Conservation (phyloP, 2,329 filamentous ascomycete species). For the Aspergillus sp. region DNA sequence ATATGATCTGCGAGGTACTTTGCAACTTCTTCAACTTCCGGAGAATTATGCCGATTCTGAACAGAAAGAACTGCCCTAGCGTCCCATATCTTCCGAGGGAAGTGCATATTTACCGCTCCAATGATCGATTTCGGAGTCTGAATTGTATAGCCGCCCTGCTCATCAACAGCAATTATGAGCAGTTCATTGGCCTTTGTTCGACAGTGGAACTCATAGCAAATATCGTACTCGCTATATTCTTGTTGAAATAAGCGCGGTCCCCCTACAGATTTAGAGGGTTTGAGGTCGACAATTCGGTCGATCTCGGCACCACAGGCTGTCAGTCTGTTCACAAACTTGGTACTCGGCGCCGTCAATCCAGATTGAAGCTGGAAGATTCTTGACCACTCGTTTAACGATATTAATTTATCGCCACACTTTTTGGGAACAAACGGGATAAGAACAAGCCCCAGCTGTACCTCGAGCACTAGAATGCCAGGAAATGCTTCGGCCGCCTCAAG, state of each 20-base stretch:
- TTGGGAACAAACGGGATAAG: conserved; percentile 29
- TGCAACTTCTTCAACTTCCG: conserved; percentile 29
- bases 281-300: conserved; percentile 38
- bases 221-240: conserved; percentile 18
- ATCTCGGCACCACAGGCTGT: conserved; percentile 43
- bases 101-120: conserved; percentile 40
- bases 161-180: conserved; percentile 35
- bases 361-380: conserved; percentile 32
- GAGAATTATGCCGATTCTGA: conserved; percentile 21
- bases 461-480: conserved; percentile 34
- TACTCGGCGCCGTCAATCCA: conserved; percentile 26
- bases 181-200: conserved; percentile 27
- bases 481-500: conserved; percentile 37
- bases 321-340: conserved; percentile 37
- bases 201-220: conserved; percentile 44
- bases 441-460: conserved; percentile 39
- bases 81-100: conserved; percentile 42
- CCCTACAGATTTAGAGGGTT: conserved; percentile 20
- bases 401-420: conserved; percentile 15
- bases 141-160: conserved; percentile 30
- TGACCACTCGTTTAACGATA: conserved; percentile 29
- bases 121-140: conserved; percentile 26
- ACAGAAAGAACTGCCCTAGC: conserved; percentile 31
- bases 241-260: conserved; percentile 29
- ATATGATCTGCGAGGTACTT: conserved; percentile 34